Evolutionary conservation across 129 eudicot species (phyloP).

Genomic region (Calendula officinalis): DNA sequence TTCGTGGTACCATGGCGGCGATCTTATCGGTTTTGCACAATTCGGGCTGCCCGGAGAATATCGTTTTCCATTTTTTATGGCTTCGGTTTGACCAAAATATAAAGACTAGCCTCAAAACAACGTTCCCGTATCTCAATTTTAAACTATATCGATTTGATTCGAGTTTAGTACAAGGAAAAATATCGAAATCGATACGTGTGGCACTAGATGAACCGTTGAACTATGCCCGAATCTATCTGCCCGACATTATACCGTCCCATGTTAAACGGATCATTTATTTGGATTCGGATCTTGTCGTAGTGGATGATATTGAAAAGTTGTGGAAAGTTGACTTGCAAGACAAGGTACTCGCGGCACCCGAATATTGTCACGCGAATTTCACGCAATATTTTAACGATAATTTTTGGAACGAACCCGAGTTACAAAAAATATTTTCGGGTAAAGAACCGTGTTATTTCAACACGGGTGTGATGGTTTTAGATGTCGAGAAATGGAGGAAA

Average conservation of each 20-base stretch:
- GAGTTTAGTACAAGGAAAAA: conserved; percentile 41
- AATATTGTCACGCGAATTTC: conserved; percentile 51
- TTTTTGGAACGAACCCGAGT: conserved; percentile 46
- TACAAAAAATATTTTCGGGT: conserved; percentile 31
- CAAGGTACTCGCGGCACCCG: conserved; percentile 51
- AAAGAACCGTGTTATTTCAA: conserved; percentile 48
- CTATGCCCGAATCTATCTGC: conserved; percentile 43
- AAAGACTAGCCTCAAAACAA: conserved; percentile 28
- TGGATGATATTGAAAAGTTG: conserved; percentile 47
- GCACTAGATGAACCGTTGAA: conserved; percentile 52
- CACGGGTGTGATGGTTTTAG: conserved; percentile 55
- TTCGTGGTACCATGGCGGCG: conserved; percentile 53
- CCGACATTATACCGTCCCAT: conserved; percentile 37
- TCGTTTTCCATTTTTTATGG: conserved; percentile 47
- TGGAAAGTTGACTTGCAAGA: conserved; percentile 48
- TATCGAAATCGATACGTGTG: conserved; percentile 46
- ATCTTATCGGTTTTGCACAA: conserved; percentile 45
- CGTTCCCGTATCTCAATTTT: conserved; percentile 45
- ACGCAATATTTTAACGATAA: conserved; percentile 45
- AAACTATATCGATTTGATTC: conserved; percentile 36
- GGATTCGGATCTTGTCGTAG: conserved; percentile 52
- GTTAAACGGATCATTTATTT: conserved; percentile 47
- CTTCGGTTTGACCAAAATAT: conserved; percentile 34
- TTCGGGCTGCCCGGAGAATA: conserved; percentile 50
- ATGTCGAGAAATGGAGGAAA: conserved; percentile 49